phyloP scores from a whole-genome alignment of 2,329 filamentous ascomycete genomes.

The Phialemonium atrogriseum region DNA sequence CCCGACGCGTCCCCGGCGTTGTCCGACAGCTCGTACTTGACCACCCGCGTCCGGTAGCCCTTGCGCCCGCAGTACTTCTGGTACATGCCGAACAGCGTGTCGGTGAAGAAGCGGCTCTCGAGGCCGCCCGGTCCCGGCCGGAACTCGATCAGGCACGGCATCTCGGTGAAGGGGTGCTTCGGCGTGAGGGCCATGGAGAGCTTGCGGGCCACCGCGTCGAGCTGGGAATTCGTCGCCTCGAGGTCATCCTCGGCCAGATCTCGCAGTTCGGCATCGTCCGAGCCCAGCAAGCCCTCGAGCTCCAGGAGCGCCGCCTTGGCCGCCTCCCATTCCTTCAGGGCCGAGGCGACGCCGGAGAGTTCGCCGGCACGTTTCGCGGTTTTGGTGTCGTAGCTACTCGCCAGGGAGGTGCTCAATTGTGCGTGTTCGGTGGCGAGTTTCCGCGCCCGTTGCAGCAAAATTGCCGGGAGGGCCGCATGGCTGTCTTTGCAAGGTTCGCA shows the following conservation, averaged over 20 bases:
- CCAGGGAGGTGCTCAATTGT: slow-evolving; percentile 41
- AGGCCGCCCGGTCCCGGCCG: slow-evolving; percentile 85
- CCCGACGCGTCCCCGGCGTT: slow-evolving; percentile 45
- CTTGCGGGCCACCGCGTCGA: slow-evolving; percentile 55
- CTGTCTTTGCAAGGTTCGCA: slow-evolving; percentile 13
- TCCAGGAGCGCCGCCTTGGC: slow-evolving; percentile 45
- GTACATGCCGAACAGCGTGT: slow-evolving; percentile 87
- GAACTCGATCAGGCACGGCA: slow-evolving; percentile 88
- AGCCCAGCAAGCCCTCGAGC: slow-evolving; percentile 40
- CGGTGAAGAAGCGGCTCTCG: slow-evolving; percentile 85
- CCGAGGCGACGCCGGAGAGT: slow-evolving; percentile 46
- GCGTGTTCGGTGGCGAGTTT: slow-evolving; percentile 50
- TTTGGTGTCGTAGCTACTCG: slow-evolving; percentile 45
- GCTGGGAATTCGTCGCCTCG: slow-evolving; percentile 49
- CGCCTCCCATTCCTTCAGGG: slow-evolving; percentile 50
- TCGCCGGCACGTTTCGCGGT: slow-evolving; percentile 54
- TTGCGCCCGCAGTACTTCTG: slow-evolving; percentile 63
- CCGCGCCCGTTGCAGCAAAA: slow-evolving; percentile 52
- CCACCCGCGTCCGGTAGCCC: slow-evolving; percentile 55
- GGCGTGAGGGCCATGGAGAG: slow-evolving; percentile 77
- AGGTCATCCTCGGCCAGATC: slow-evolving; percentile 78
- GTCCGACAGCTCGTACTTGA: slow-evolving; percentile 76
- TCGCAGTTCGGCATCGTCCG: slow-evolving; percentile 61
- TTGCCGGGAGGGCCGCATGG: slow-evolving; percentile 34
- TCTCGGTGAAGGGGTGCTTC: slow-evolving; percentile 77